These are phyloP conservation scores for Aschersonia sp. DNA, from an alignment of 2,329 filamentous ascomycete species.

Conservation along the genomic window DNA sequence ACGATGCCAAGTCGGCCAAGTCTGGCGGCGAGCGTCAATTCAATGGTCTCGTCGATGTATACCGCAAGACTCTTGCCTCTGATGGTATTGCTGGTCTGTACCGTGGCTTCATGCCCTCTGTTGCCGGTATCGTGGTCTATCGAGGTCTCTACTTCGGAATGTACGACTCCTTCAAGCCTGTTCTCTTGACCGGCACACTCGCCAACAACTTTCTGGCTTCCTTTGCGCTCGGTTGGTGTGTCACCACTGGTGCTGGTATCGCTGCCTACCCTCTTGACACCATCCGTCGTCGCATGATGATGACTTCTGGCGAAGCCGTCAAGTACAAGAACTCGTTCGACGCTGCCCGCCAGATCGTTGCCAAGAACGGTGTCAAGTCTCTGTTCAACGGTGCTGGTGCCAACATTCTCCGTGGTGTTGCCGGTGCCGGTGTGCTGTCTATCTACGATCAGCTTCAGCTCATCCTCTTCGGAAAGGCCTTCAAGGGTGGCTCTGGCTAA, in stretches of 20 bases:
- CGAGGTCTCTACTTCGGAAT: slow-evolving; percentile 99
- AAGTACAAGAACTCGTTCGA: slow-evolving; percentile 98
- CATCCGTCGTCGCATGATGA: slow-evolving; percentile 99
- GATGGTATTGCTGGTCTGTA: slow-evolving; percentile 99
- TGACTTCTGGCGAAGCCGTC: slow-evolving; percentile 94
- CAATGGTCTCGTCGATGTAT: slow-evolving; percentile 98
- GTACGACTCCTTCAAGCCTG: slow-evolving; percentile 99
- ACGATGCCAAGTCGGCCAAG: slow-evolving; percentile 99
- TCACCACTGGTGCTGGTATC: slow-evolving; percentile 99
- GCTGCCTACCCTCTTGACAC: slow-evolving; percentile 99
- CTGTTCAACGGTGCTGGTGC: slow-evolving; percentile 99
- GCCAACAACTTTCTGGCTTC: slow-evolving; percentile 99
- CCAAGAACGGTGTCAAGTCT: slow-evolving; percentile 94
- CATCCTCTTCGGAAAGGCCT: slow-evolving; percentile 99
- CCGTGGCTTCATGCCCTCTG: slow-evolving; percentile 99
- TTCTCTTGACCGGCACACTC: slow-evolving; percentile 80
- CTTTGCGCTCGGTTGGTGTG: slow-evolving; percentile 94
- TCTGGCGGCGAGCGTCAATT: slow-evolving; percentile 96
- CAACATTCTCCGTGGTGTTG: slow-evolving; percentile 99
- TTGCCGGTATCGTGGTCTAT: slow-evolving; percentile 99
- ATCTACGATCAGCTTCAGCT: slow-evolving; percentile 99
- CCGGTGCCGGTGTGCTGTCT: slow-evolving; percentile 99
- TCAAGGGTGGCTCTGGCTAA: slow-evolving; percentile 54
- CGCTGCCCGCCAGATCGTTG: slow-evolving; percentile 90
- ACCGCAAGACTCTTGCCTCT: slow-evolving; percentile 98